A percentile compares a stretch with the other conserved stretches of the same genome.
phyloP scores from a whole-genome alignment of 768 basidiomycete species.

The Chiua virens region DNA sequence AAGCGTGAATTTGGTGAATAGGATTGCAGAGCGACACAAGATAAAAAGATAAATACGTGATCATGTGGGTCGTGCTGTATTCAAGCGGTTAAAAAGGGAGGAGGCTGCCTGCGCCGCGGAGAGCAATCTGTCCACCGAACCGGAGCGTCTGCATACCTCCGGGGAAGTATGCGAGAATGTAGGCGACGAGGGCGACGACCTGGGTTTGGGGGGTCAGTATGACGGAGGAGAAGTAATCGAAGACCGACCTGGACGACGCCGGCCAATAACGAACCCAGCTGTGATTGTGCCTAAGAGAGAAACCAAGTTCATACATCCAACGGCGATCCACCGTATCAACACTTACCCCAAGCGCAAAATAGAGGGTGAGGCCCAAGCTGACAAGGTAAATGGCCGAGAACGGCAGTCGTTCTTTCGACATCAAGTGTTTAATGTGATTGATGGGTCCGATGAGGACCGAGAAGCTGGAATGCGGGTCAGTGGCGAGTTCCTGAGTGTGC shows the following conservation, averaged over 20 bases:
- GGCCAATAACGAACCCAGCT: constrained; percentile 80
- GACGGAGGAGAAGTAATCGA: not conserved
- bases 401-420: constrained; percentile 80
- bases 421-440: constrained; percentile 87
- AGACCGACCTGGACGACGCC: constrained; percentile 73
- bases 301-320: not conserved
- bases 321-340: not conserved
- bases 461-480: constrained; percentile 47
- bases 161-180: constrained; percentile 95
- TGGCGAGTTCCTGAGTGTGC: not conserved
- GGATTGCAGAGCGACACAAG: constrained; percentile 1
- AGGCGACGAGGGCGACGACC: constrained; percentile 82
- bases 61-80: not conserved
- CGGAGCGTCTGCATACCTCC: constrained; percentile 81
- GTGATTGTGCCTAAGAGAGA: constrained; percentile 65
- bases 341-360: constrained; percentile 87
- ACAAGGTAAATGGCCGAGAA: constrained; percentile 82
- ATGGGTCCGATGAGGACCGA: constrained; percentile 86
- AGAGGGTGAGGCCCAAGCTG: constrained; percentile 83
- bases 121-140: constrained; percentile 74
- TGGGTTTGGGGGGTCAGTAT: constrained; percentile 25
- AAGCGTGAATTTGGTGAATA: not conserved
- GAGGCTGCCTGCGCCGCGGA: constrained; percentile 81
- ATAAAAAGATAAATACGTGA: constrained; percentile 5
- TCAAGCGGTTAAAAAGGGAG: constrained; percentile 61